Conservation (phyloP, 2,329 filamentous ascomycete species). For the Penicillium expansum region DNA sequence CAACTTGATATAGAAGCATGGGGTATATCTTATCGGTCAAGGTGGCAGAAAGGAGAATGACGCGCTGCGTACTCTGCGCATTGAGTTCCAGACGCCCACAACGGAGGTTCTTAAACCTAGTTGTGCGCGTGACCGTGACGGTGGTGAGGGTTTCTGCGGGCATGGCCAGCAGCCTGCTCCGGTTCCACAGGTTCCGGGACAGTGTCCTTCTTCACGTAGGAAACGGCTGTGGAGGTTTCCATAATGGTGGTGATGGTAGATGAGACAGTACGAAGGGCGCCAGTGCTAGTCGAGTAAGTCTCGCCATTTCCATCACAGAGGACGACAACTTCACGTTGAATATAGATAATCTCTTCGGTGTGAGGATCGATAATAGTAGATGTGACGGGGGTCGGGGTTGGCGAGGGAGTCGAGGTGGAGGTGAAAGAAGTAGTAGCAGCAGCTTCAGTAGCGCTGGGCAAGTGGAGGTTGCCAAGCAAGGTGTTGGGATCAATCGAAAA, state of each 20-base stretch:
- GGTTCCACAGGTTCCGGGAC: conserved; percentile 19
- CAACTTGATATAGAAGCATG: conserved; percentile 5
- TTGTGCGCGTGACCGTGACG: conserved; percentile 27
- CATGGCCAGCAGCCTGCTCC: conserved; percentile 19
- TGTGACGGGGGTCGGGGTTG: conserved; percentile 27
- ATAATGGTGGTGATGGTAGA: conserved; percentile 23
- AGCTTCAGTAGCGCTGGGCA: conserved; percentile 1
- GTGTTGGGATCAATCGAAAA: conserved; percentile 7
- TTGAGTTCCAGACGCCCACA: not conserved
- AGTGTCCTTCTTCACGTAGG: conserved; percentile 19
- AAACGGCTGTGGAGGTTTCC: conserved; percentile 26
- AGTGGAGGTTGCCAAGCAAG: conserved; percentile 4
- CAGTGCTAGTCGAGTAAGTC: conserved; percentile 27
- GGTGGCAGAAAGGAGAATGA: not conserved
- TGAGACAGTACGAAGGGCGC: conserved; percentile 24
- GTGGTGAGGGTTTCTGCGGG: conserved; percentile 24
- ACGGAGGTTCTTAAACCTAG: not conserved
- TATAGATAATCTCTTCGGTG: conserved; percentile 30
- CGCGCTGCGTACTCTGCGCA: conserved; percentile 11
- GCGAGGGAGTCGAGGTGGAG: conserved; percentile 20
- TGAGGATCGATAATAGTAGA: conserved; percentile 24
- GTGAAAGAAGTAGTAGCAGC: conserved; percentile 15
- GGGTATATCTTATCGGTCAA: not conserved
- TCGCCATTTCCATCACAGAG: conserved; percentile 26
- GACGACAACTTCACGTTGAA: conserved; percentile 32